Percentiles rank a stretch among this genome's conserved stretches.
Evolutionary conservation across 164 flowering plant species (phyloP).

Genomic region (Vitis labrusca): DNA sequence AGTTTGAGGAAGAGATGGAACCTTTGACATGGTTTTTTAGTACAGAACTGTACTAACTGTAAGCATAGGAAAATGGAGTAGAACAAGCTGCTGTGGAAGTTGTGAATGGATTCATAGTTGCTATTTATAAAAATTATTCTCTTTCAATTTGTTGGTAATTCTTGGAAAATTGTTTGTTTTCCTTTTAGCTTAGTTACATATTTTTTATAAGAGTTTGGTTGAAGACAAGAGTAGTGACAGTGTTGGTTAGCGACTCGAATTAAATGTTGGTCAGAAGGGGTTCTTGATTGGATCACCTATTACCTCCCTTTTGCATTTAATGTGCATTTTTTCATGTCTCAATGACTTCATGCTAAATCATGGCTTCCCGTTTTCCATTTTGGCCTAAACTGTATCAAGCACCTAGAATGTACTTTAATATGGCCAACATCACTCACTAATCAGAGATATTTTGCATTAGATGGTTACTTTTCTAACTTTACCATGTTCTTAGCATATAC

Average conservation of each 20-base stretch:
- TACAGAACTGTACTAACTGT: background rate
- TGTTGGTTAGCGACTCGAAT: slow-evolving; percentile 28
- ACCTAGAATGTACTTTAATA: no score
- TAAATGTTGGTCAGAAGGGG: slow-evolving; percentile 39
- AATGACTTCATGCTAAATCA: no score
- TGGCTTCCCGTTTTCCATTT: no score
- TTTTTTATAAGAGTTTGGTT: slow-evolving; percentile 22
- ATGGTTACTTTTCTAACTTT: no score
- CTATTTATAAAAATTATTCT: slow-evolving; percentile 19
- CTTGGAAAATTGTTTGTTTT: background rate
- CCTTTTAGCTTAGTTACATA: background rate
- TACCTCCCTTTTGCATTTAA: slow-evolving; percentile 14
- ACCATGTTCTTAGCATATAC: background rate
- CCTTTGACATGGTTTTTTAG: slow-evolving; percentile 45
- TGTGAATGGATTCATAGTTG: slow-evolving; percentile 14
- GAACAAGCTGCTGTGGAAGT: slow-evolving; percentile 12
- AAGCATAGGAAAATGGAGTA: background rate
- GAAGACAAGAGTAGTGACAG: slow-evolving; percentile 27
- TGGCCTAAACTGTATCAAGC: no score
- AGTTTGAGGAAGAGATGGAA: slow-evolving; percentile 17
- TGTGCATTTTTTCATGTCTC: background rate
- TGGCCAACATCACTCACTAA: no score
- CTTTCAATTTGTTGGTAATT: no score
- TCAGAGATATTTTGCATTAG: no score
- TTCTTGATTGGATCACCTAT: slow-evolving; percentile 24